Base-by-base conservation (phyloP, 2,329 filamentous ascomycete species). In the Fusarium solani-melongenae region DNA sequence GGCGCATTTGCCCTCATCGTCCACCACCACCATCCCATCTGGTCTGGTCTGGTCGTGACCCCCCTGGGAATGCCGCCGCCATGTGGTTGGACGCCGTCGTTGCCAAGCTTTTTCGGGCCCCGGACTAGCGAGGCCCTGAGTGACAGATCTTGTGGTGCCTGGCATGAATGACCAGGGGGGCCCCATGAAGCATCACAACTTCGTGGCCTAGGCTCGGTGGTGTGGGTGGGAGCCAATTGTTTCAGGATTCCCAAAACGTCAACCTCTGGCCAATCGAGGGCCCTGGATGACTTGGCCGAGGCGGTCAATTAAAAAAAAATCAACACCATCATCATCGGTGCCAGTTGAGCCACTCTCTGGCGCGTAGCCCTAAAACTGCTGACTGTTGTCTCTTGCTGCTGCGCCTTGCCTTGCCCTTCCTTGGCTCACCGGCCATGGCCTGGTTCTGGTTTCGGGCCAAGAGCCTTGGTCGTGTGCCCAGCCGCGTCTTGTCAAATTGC, bases 81-180 rank as follows among this genome's bases (percentile, higher is more conserved):
- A 41, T 61, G 33, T 36, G 59, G 60, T 63, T 57, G 64, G 55
- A 49, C 51, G 58, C 56, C 66, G 60, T 36, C 34, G 49, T 59
- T 61, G 71, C 67, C 66, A 64, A 70, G 72, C 46, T 66, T 65
- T 49, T 49, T 36, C 46, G 61, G 65, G 36, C 41, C 66, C 61
- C 62, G 53, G 39, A 24, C 63, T 44, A 64, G 56, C 44, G 53
- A 34, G 39, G 41, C 27, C n/a, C 46, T 10, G 62, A 67, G 51
- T 62, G 62, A 71, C 60, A 77, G 75, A 77, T 77, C 75, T 69
- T 63, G 71, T 66, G 58, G 71, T 68, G 58, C 73, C 73, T 74
- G 49, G 68, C 55, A 58, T 60, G 46, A 27, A 69, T 27, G 60
- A 59, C 60, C 33, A 51, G 44, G 46, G 46, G 49, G 36, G 22